These are phyloP conservation scores for Cladosporium halotolerans DNA, from an alignment of 2,329 filamentous ascomycete genomes.

Conservation along the genomic window DNA sequence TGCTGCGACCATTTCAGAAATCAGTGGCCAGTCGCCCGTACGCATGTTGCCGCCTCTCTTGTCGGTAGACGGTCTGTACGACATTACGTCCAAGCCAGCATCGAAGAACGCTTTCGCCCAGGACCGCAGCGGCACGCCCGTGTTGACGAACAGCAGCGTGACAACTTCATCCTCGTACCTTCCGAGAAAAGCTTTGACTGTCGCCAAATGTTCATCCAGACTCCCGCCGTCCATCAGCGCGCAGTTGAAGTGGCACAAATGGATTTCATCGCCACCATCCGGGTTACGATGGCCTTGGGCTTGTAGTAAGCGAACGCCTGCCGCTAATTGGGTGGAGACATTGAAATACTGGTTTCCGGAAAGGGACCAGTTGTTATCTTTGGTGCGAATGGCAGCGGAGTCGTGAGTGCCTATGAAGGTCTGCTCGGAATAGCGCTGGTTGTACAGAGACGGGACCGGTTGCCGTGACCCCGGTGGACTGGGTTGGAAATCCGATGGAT, in stretches of 20 bases:
- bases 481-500: slow-evolving; percentile 12
- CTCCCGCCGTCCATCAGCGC: slow-evolving; percentile 46
- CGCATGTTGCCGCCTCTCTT: slow-evolving; percentile 24
- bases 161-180: slow-evolving; percentile 22
- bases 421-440: slow-evolving; percentile 52
- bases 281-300: slow-evolving; percentile 55
- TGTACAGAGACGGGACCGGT: slow-evolving; percentile 44
- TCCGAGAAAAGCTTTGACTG: slow-evolving; percentile 56
- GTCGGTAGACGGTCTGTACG: slow-evolving; percentile 31
- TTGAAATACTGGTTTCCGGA: slow-evolving; percentile 48
- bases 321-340: slow-evolving; percentile 52
- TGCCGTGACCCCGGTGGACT: slow-evolving; percentile 16
- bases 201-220: slow-evolving; percentile 49
- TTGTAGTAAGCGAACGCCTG: slow-evolving; percentile 59
- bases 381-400: slow-evolving; percentile 50
- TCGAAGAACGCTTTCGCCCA: slow-evolving; percentile 45
- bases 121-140: slow-evolving; percentile 41
- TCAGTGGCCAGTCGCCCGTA: slow-evolving; percentile 36
- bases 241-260: slow-evolving; percentile 62
- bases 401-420: slow-evolving; percentile 61
- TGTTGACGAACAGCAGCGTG: slow-evolving; percentile 25
- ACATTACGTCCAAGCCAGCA: slow-evolving; percentile 42
- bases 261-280: slow-evolving; percentile 39
- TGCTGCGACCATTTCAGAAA: slow-evolving; percentile 35
- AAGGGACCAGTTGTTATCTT: slow-evolving; percentile 27